phyloP scores from a whole-genome alignment of 2,329 filamentous ascomycete genomes.

The Daldinia eschscholtzii region DNA sequence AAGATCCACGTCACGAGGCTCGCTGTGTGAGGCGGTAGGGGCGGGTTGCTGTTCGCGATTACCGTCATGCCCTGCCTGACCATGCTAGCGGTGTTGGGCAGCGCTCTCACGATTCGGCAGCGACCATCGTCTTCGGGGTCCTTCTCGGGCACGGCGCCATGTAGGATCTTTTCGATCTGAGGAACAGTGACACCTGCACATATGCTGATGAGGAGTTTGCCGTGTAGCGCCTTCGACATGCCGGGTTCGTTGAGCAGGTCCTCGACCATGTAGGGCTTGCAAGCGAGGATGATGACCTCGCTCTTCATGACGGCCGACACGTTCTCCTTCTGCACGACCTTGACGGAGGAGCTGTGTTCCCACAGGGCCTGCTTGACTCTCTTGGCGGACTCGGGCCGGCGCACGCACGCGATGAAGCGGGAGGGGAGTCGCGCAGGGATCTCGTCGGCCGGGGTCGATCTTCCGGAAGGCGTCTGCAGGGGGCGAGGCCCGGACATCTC shows the following conservation, averaged over 20 bases:
- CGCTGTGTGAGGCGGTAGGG: constrained; percentile 66
- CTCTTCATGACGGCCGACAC: constrained; percentile 73
- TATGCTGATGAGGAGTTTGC: constrained; percentile 86
- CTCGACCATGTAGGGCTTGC: constrained; percentile 82
- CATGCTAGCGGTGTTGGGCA: constrained; percentile 86
- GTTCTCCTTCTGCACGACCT: constrained; percentile 79
- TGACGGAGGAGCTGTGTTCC: constrained; percentile 72
- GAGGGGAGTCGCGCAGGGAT: constrained; percentile 72
- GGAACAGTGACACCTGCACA: constrained; percentile 79
- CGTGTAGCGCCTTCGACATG: constrained; percentile 78
- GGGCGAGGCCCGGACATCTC: constrained; percentile 63
- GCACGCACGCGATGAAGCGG: constrained; percentile 85
- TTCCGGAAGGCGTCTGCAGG: constrained; percentile 60
- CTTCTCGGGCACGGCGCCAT: constrained; percentile 65
- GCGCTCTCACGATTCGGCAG: constrained; percentile 79
- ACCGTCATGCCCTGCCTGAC: constrained; percentile 87
- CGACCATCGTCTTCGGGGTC: constrained; percentile 61
- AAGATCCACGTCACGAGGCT: constrained; percentile 81
- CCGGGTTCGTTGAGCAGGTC: constrained; percentile 75
- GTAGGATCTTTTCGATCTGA: constrained; percentile 75
- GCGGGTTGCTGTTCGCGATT: constrained; percentile 72
- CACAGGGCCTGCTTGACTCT: constrained; percentile 75
- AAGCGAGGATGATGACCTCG: constrained; percentile 81
- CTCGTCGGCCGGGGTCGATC: constrained; percentile 61
- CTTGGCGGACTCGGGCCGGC: constrained; percentile 75